Evolutionary conservation across 2,329 filamentous ascomycete genomes (phyloP).

Genomic region (Dactylonectria estremocensis): DNA sequence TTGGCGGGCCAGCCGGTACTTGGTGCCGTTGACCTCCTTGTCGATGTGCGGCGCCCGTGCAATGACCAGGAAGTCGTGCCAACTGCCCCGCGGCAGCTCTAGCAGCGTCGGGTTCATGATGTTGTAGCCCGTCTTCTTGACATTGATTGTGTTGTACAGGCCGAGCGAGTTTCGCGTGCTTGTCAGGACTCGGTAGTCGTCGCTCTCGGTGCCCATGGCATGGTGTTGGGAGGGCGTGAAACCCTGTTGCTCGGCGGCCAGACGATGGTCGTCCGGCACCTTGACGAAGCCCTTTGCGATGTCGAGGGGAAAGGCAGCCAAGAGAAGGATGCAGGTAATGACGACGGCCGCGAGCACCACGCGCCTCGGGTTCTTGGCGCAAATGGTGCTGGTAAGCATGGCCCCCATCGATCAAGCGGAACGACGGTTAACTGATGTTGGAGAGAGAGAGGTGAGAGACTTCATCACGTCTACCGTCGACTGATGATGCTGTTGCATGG

Average conservation of each 20-base stretch:
- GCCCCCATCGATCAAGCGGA: conserved; percentile 8
- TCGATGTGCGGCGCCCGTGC: conserved; percentile 7
- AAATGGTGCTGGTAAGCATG: conserved; percentile 9
- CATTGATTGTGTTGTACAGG: conserved; percentile 10
- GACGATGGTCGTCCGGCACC: neutral
- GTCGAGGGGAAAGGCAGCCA: conserved; percentile 1
- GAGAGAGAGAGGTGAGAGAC: too few relatives aligned
- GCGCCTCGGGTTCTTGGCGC: neutral
- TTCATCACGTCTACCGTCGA: too few relatives aligned
- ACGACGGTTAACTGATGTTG: neutral
- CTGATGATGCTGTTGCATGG: too few relatives aligned
- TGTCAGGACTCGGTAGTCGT: conserved; percentile 15
- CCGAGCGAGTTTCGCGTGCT: conserved; percentile 11
- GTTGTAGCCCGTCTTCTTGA: conserved; percentile 12
- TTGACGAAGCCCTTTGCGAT: neutral
- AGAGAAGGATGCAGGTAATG: conserved; percentile 12
- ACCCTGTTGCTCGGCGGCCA: neutral
- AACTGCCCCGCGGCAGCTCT: conserved; percentile 12
- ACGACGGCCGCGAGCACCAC: conserved; percentile 3
- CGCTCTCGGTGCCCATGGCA: neutral
- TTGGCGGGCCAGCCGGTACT: conserved; percentile 8
- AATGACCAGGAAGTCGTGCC: conserved; percentile 13
- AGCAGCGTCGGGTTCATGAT: conserved; percentile 21
- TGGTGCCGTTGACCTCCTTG: conserved; percentile 16
- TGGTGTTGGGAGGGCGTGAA: neutral